Base-by-base conservation (phyloP, 2,329 filamentous ascomycete species). In the Hypoxylon sp. region DNA sequence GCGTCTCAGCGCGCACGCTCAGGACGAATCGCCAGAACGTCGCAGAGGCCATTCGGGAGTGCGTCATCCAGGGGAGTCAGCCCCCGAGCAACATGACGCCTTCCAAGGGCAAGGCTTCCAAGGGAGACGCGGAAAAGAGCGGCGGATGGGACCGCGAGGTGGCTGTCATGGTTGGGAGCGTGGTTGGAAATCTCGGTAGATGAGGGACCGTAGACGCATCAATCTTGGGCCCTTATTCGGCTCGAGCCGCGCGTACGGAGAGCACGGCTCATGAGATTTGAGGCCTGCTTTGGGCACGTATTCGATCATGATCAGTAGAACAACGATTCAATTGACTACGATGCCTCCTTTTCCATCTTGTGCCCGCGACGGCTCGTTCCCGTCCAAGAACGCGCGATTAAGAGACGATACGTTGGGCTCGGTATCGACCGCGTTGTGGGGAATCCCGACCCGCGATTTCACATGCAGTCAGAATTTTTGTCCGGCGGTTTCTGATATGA, bases 91-190 rank as follows among this genome's bases (percentile, higher is more conserved):
- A 80, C 0, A 70, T 85, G 41, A 65, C 72, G 2, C 72, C 70
- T 7, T 72, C 74, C 37, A 84, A 78, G 67, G 75, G 72, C 26
- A 81, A 78, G 55, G 62, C 58, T 58, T 68, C 64, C 58, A 78
- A 72, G 65, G 73, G 73, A 27, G 75, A 81, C 37, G 70, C 77
- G n/a, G 76, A 77, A 10, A 77, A 77, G 62, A 76, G 73, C 61
- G 79, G 78, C 5, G 83, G 79, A 53, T 97, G 92, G 91, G 94
- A 97, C 69, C 84, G 94, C 33, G 95, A 98, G 76, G 89, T 93
- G 43, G 92, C 93, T 1, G 93, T 98, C 43, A 97, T 98, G 94
- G 90, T 96, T 37, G 89, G 90, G 48, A 91, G 91, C 67, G 86
- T 97, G 4, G 81, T 92, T 33, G 83, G 82, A 43, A 82, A 82